These are phyloP conservation scores for Emergomyces pasteurianus DNA, from an alignment of 2,329 filamentous ascomycete species.

Conservation along the genomic window DNA sequence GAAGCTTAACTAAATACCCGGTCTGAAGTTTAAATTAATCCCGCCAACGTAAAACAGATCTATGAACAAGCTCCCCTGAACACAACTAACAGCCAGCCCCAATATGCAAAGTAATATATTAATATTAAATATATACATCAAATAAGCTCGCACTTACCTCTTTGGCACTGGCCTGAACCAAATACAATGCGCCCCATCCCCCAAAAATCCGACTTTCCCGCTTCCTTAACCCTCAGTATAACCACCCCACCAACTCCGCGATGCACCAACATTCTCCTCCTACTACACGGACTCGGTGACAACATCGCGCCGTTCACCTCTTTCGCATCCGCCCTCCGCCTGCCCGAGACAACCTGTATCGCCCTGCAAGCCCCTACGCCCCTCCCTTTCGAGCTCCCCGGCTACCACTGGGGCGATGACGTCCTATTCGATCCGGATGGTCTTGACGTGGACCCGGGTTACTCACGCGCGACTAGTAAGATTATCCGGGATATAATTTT, in stretches of 20 bases:
- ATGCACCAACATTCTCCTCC: conserved; percentile 62
- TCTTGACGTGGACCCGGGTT: conserved; percentile 52
- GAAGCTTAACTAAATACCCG: no score
- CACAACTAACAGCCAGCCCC: not conserved
- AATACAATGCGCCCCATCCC: conserved; percentile 25
- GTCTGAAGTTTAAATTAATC: no score
- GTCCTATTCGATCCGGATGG: conserved; percentile 44
- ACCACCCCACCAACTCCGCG: conserved; percentile 31
- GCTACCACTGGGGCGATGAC: conserved; percentile 61
- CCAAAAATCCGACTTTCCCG: conserved; percentile 34
- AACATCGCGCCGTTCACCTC: conserved; percentile 54
- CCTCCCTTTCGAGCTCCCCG: conserved; percentile 56
- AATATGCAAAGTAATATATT: not conserved
- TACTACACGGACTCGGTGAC: conserved; percentile 79
- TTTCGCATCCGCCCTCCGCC: conserved; percentile 55
- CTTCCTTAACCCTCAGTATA: conserved; percentile 26
- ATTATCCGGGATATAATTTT: conserved; percentile 43
- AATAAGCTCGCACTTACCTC: not conserved
- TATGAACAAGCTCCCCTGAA: not conserved
- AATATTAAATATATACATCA: not conserved
- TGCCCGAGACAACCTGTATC: conserved; percentile 67
- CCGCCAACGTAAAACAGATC: not conserved
- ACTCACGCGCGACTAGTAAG: conserved; percentile 36
- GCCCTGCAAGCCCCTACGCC: conserved; percentile 59
- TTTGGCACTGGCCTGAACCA: no score